phyloP scores from a whole-genome alignment of 2,329 filamentous ascomycete genomes.

The Trichothecium sympodiale region DNA sequence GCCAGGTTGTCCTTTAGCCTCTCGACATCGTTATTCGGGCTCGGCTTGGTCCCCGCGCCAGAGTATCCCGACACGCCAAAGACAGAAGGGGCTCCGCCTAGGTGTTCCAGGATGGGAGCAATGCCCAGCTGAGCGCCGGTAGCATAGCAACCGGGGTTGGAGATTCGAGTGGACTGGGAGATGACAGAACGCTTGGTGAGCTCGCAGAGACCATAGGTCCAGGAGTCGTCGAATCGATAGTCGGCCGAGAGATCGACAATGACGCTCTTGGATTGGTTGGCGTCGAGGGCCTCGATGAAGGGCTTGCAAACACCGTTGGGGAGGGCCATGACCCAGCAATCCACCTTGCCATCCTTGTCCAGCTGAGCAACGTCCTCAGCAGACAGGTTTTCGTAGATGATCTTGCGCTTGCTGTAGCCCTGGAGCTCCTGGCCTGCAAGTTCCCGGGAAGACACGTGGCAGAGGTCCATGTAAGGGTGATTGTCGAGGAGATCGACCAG shows the following conservation, averaged over 20 bases:
- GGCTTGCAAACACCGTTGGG: constrained; percentile 93
- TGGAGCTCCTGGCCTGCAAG: constrained; percentile 76
- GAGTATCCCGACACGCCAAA: constrained; percentile 94
- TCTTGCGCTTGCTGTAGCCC: constrained; percentile 83
- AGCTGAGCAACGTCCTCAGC: constrained; percentile 79
- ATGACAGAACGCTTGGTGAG: constrained; percentile 68
- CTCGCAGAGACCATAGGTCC: constrained; percentile 80
- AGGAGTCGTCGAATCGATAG: constrained; percentile 70
- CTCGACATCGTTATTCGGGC: constrained; percentile 83
- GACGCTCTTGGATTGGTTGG: constrained; percentile 47
- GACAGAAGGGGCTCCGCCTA: constrained; percentile 68
- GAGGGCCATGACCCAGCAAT: constrained; percentile 96
- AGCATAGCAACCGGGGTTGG: constrained; percentile 91
- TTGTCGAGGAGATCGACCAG: constrained; percentile 77
- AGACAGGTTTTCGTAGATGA: constrained; percentile 83
- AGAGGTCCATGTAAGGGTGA: constrained; percentile 82
- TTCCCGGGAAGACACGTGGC: constrained; percentile 88
- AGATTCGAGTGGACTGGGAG: constrained; percentile 67
- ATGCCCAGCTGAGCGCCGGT: constrained; percentile 88
- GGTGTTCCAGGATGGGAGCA: constrained; percentile 45
- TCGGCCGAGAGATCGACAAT: constrained; percentile 95
- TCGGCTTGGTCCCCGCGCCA: constrained; percentile 88
- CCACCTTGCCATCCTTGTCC: constrained; percentile 73
- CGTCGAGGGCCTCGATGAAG: constrained; percentile 78
- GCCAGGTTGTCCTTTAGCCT: constrained; percentile 80